Base-by-base conservation (phyloP, 306 rosid species). In the Astragalus membranaceus region DNA sequence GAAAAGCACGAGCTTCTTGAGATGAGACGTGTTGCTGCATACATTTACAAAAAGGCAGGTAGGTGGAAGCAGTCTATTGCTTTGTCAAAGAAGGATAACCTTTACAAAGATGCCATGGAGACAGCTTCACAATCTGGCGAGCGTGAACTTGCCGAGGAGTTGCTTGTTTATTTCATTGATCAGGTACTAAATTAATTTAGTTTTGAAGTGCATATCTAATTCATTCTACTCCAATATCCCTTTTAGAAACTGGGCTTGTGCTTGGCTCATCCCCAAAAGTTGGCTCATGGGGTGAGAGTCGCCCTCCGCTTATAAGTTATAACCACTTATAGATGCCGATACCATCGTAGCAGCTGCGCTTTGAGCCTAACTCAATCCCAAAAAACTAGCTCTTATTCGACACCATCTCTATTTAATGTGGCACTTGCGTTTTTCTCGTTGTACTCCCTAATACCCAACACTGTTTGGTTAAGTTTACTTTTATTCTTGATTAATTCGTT, bases 61-160 rank as follows among this genome's bases (percentile, higher is more conserved):
- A 80, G 99, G 77, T 95, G 99, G 99, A 95, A 91, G 91, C 99
- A 91, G 85, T 95, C 99, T 61, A 95, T 95, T 88, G 96, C 91
- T 61, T 80, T 95, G 80, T 95, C 99, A 77, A 95, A 95, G 99
- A 95, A 95, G 80, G 99, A 95, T 75, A 95, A 91, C 79, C 96
- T 95, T 54, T 95, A 95, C 95, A 95, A 88, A 80, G 99, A 95
- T 86, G 97, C 97, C 76, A 95, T 95, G 97, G 99, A 95, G 90
- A 91, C 99, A 54, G 96, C 97, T 49, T 95, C 99, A 20, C 99
- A 95, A 74, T 95, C 99, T 33, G 99, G 99, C 47, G 99, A 95
- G 70, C 99, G 99, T 47, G 97, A 95, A 84, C 95, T 95, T 74
- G 97, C 99, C 0, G 99, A 95, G 82, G 99, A 95, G 85, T 88